Percentiles rank a stretch among this genome's conserved stretches.
These are phyloP conservation scores for Dryas alaskensis DNA, from an alignment of 306 rosid genomes.

Conservation along the genomic window DNA sequence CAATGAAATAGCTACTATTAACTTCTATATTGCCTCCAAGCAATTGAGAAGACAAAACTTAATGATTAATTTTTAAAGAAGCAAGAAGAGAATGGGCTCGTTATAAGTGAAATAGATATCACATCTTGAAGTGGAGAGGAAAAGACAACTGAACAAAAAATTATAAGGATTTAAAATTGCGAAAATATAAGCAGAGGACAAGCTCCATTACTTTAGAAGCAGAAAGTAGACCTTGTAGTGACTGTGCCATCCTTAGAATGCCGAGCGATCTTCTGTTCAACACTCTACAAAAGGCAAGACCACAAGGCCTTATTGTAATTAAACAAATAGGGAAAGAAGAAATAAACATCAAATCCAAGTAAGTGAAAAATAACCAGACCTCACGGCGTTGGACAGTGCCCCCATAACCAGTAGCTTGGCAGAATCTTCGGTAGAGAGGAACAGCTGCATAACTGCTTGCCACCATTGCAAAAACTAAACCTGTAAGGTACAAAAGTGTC, in stretches of 20 bases:
- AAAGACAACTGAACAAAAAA: too few species aligned
- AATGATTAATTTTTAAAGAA: too few species aligned
- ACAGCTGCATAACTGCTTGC: conserved; percentile 87
- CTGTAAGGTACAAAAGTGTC: conserved; percentile 64
- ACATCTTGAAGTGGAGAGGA: too few species aligned
- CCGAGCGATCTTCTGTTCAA: conserved; percentile 93
- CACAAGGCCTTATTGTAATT: conserved; percentile 14
- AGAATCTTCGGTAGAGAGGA: conserved; percentile 85
- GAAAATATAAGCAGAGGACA: conserved; percentile 11
- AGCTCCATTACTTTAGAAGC: conserved; percentile 9
- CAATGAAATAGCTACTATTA: neutral
- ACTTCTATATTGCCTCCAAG: neutral
- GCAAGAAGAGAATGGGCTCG: too few species aligned
- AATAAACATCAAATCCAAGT: neutral
- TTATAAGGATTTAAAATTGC: too few species aligned
- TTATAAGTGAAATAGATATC: too few species aligned
- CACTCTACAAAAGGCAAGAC: conserved; percentile 46
- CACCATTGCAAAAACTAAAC: conserved; percentile 82
- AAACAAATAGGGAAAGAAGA: neutral
- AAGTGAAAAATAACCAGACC: conserved; percentile 39
- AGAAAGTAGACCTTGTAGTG: conserved; percentile 50
- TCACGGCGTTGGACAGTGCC: conserved; percentile 91
- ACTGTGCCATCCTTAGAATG: conserved; percentile 68
- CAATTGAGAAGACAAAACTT: neutral
- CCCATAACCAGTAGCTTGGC: conserved; percentile 96